Percentiles rank a stretch among this genome's conserved stretches.
These are phyloP conservation scores for Pseudogymnoascus sp. DNA, from an alignment of 2,329 filamentous ascomycete genomes.

Conservation along the genomic window DNA sequence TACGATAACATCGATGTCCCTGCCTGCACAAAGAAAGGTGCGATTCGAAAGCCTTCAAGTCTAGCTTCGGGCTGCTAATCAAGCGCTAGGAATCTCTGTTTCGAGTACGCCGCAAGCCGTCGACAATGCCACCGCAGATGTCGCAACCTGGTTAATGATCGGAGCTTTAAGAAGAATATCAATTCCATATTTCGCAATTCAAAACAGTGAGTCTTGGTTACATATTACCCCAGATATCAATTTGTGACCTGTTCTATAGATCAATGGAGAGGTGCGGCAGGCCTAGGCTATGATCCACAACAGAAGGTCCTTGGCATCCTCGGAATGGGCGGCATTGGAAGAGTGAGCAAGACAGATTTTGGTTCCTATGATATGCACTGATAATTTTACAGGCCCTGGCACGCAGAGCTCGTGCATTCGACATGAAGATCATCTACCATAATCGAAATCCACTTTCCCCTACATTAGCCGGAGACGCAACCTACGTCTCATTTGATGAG, in stretches of 20 bases:
- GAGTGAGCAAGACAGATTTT: slow-evolving; percentile 6
- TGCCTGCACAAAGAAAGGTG: slow-evolving; percentile 48
- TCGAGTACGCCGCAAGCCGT: slow-evolving; percentile 70
- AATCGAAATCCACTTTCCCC: slow-evolving; percentile 54
- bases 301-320: slow-evolving; percentile 70
- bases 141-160: slow-evolving; percentile 67
- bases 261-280: slow-evolving; percentile 41
- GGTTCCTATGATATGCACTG: neutral
- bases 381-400: slow-evolving; percentile 49
- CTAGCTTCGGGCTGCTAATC: neutral
- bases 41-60: slow-evolving; percentile 44
- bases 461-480: slow-evolving; percentile 43
- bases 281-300: slow-evolving; percentile 51
- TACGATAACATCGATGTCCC: slow-evolving; percentile 72
- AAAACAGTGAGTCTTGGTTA: neutral
- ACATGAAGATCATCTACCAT: slow-evolving; percentile 64
- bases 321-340: slow-evolving; percentile 77
- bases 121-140: slow-evolving; percentile 72
- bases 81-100: slow-evolving; percentile 44
- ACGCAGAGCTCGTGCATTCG: slow-evolving; percentile 61
- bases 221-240: neutral
- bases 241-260: neutral
- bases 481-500: slow-evolving; percentile 65
- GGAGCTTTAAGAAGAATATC: slow-evolving; percentile 68
- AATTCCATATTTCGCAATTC: slow-evolving; percentile 21